Conservation (phyloP, 805 yeast genomes). For the Kregervanrija fluxuum region DNA sequence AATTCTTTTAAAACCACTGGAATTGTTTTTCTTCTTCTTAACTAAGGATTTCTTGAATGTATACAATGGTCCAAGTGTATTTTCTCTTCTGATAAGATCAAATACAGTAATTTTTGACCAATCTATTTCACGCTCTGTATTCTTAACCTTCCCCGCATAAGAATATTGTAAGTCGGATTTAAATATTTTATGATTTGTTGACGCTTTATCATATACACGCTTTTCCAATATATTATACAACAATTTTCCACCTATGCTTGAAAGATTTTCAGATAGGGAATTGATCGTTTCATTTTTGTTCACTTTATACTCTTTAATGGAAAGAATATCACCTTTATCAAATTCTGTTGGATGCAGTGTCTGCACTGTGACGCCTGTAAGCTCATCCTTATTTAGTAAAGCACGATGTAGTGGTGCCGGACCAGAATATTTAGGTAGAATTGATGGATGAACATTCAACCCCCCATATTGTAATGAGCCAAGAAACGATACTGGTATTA, state of each 20-base stretch:
- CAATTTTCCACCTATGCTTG: slow-evolving; percentile 53
- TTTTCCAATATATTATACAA: slow-evolving; percentile 38
- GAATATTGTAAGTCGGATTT: slow-evolving; percentile 31
- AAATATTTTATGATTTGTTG: slow-evolving; percentile 11
- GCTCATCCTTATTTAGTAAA: slow-evolving; percentile 49
- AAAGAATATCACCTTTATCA: slow-evolving; percentile 67
- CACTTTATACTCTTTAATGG: slow-evolving; percentile 44
- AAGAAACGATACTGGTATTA: slow-evolving; percentile 64
- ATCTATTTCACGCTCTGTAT: slow-evolving; percentile 33
- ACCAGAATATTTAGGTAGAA: slow-evolving; percentile 77
- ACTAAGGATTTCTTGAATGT: slow-evolving; percentile 34
- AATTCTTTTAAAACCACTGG: slow-evolving; percentile 31
- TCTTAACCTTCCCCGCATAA: slow-evolving; percentile 50
- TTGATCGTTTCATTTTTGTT: slow-evolving; percentile 35
- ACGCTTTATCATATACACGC: slow-evolving; percentile 20
- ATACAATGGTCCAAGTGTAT: slow-evolving; percentile 51
- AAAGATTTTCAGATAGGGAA: slow-evolving; percentile 44
- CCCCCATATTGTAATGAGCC: slow-evolving; percentile 51
- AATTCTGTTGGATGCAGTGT: slow-evolving; percentile 83
- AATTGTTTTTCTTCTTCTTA: slow-evolving; percentile 18
- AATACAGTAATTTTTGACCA: slow-evolving; percentile 39
- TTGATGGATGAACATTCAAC: slow-evolving; percentile 86
- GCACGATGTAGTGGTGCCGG: slow-evolving; percentile 87
- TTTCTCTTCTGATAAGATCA: slow-evolving; percentile 34
- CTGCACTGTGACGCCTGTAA: slow-evolving; percentile 84